Conservation (phyloP, 2,329 filamentous ascomycete genomes). For the Biscogniauxia marginata region DNA sequence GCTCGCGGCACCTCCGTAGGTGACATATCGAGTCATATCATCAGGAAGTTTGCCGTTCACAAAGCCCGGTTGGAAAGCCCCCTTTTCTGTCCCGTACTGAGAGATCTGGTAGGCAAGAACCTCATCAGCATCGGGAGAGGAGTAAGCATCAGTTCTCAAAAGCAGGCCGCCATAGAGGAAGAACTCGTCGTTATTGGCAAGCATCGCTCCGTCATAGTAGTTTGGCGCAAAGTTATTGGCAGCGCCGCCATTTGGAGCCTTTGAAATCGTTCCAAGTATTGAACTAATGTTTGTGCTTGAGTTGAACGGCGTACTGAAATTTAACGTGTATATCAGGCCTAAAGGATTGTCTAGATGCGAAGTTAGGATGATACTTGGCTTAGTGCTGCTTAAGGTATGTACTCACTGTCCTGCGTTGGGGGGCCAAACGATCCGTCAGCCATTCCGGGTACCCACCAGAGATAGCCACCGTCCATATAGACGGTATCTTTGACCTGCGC, state of each 20-base stretch:
- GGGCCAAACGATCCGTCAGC: conserved; percentile 40
- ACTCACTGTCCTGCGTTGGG: conserved; percentile 42
- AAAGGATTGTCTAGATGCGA: conserved; percentile 45
- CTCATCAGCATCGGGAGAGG: conserved; percentile 40
- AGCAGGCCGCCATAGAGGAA: conserved; percentile 63
- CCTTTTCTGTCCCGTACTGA: conserved; percentile 47
- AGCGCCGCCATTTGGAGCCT: conserved; percentile 42
- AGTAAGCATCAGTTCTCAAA: conserved; percentile 33
- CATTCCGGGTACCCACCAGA: conserved; percentile 53
- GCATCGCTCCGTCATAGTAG: conserved; percentile 62
- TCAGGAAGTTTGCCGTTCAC: conserved; percentile 39
- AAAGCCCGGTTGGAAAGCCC: conserved; percentile 45
- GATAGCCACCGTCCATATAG: conserved; percentile 62
- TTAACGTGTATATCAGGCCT: conserved; percentile 56
- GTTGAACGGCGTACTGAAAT: conserved; percentile 58
- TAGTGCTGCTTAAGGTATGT: neutral
- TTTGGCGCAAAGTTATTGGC: conserved; percentile 54
- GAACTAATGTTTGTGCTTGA: conserved; percentile 51
- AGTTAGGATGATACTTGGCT: conserved; percentile 5
- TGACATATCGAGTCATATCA: conserved; percentile 58
- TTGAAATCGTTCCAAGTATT: conserved; percentile 49
- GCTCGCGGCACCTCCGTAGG: conserved; percentile 62
- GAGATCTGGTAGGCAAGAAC: conserved; percentile 53
- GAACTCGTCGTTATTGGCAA: conserved; percentile 63
- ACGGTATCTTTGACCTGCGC: conserved; percentile 51